Base-by-base conservation (phyloP, 768 basidiomycete species). In the Phaffia tasmanica region DNA sequence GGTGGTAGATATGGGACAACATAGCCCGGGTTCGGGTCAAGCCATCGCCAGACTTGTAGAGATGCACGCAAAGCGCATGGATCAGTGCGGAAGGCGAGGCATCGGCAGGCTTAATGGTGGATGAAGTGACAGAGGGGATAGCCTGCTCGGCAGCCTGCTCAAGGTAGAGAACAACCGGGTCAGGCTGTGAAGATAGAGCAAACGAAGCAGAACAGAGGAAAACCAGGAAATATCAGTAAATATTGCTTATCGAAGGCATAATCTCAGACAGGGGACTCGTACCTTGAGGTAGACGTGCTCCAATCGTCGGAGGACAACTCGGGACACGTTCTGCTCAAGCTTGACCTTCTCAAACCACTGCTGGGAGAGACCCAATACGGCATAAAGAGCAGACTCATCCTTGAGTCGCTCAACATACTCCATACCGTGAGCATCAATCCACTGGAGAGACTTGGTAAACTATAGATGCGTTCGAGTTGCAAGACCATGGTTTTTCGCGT, bases 281-380 rank as follows among this genome's bases (percentile, higher is more conserved):
- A 93, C 92, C 85, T 99, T 98, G 49, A 89, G 92, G 77, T 99
- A 98, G 59, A 99, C 91, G 75, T 98, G 95, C 75, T 99, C 95
- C 68, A 99, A 78, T 53, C 95, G 84, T 71, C 95, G 84, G 87
- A 98, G 93, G 64, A 97, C 81, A 48, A 93, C 89, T 51, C 94
- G 83, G 49, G 86, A 85, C 53, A 90, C 81, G 25, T 88, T 85
- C 49, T 95, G 92, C 49, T 81, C 79, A 76, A 86, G 85, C 30
- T 81, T 79, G 21, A 84, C 86, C 72, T 82, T 83, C 79, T 95
- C 92, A 77, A 94, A 98, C 73, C 91, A 86, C 14, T 86, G 83
- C 76, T 97, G 90, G 0, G 92, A 87, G 60, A 88, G 87, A 76
- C 89, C 90, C 70, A 99, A 89, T 42, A 90, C 92, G 74, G 84